These are phyloP conservation scores for Triadica sebifera DNA, from an alignment of 345 rosid species.

Conservation along the genomic window DNA sequence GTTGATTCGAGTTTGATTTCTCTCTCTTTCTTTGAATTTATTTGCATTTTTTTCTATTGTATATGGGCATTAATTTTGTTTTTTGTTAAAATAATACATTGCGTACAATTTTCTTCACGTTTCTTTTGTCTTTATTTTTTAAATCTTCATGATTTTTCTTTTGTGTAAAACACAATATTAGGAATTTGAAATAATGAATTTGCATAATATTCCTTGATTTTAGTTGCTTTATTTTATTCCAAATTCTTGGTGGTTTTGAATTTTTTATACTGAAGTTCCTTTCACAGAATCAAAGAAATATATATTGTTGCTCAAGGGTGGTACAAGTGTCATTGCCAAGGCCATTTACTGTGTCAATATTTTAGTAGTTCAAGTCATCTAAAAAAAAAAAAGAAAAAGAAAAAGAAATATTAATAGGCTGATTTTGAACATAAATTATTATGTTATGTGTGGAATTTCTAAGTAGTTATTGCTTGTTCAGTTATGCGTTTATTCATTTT, in stretches of 20 bases:
- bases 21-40: background rate
- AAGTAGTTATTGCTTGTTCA: background rate
- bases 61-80: background rate
- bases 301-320: background rate
- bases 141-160: background rate
- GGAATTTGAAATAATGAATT: too few species aligned
- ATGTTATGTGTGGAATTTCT: background rate
- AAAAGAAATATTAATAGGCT: background rate
- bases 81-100: background rate
- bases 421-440: background rate
- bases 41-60: background rate
- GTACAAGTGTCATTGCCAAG: background rate
- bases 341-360: background rate
- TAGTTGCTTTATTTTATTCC: background rate
- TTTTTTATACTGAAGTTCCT: background rate
- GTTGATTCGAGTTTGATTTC: constrained; percentile 63
- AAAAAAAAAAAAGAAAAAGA: too few species aligned
- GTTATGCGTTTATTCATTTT: background rate
- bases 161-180: background rate
- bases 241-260: background rate
- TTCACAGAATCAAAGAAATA: background rate
- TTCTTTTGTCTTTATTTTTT: background rate
- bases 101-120: background rate
- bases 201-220: background rate
- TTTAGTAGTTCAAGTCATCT: background rate